Base-by-base conservation (phyloP, 2,329 filamentous ascomycete species). In the Colletotrichum sp. region DNA sequence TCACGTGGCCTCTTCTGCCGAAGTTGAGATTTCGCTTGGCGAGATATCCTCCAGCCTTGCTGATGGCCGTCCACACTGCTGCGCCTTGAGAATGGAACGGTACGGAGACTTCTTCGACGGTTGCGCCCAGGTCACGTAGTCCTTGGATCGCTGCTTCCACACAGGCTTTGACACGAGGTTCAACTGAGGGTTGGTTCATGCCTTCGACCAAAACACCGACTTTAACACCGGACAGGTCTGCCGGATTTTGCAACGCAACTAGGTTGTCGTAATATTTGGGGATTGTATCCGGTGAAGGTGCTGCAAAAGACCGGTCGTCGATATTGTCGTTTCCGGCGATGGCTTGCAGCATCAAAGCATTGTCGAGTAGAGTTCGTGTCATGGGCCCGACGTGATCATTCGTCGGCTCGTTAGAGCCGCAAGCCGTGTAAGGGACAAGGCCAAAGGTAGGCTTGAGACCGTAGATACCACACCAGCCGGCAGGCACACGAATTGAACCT, bases 81-180 rank as follows among this genome's bases (percentile, higher is more conserved):
- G 88, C 85, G 0, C 87, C 89, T 7, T 86, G 79, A 6, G 83
- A 78, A 77, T 91, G 89, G 77, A 89, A 83, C 0, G 89, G 88
- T 4, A 90, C 81, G 1, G 86, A 88, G 2, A 90, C 78, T 9
- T 89, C 85, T 5, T 83, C 76, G 6, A 90, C 86, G 9, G 81
- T 79, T 3, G 88, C 88, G 2, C 88, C 88, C 9, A 85, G 82
- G 12, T 83, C 80, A 30, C 78, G 72, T 78, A 89, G 86, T 57
- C 77, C 83, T 16, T 81, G 74, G 3, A 78, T 79, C 13, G 87
- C 86, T 6, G 84, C 82, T 7, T 81, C 67, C 7, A 72, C 81
- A 77, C 24, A 89, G 84, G 2, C 79, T 81, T n/a, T 83, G 30
- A 63, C 5, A 5, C 59, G 59, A 36, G 59, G 59, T 6, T 63